Evolutionary conservation across 805 yeast species (phyloP).

Genomic region (Komagataella kurtzmanii): DNA sequence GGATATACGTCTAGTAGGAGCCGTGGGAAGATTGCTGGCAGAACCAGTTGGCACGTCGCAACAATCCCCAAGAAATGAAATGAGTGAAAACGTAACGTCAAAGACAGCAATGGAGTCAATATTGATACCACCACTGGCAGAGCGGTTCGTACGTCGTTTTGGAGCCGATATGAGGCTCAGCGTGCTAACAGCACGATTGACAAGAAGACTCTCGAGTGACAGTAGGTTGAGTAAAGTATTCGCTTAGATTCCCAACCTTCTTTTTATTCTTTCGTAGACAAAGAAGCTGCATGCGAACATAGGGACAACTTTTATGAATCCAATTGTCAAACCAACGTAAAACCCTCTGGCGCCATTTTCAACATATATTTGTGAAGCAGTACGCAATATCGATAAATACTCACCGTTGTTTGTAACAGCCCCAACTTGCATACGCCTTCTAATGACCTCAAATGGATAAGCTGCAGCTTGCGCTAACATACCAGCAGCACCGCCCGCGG

Average conservation of each 20-base stretch:
- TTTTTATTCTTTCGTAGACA: constrained; percentile 83
- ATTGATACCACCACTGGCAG: neutral
- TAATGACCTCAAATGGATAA: constrained; percentile 88
- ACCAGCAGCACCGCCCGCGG: constrained; percentile 95
- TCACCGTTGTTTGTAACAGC: constrained; percentile 48
- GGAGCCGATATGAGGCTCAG: neutral
- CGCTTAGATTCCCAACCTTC: constrained; percentile 1
- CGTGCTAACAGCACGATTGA: neutral
- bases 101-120: neutral
- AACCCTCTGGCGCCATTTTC: constrained; percentile 81
- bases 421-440: constrained; percentile 94
- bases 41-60: neutral
- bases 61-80: neutral
- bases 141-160: neutral
- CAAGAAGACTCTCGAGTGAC: neutral
- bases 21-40: neutral
- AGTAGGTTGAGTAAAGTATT: neutral
- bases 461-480: constrained; percentile 92
- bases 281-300: constrained; percentile 96
- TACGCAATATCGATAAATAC: constrained; percentile 36
- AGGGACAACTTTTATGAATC: constrained; percentile 89
- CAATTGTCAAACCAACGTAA: constrained; percentile 89
- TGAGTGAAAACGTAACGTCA: neutral
- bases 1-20: neutral
- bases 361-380: constrained; percentile 44